Conservation (phyloP, 129 eudicot genomes). For the Sambucus nigra region DNA sequence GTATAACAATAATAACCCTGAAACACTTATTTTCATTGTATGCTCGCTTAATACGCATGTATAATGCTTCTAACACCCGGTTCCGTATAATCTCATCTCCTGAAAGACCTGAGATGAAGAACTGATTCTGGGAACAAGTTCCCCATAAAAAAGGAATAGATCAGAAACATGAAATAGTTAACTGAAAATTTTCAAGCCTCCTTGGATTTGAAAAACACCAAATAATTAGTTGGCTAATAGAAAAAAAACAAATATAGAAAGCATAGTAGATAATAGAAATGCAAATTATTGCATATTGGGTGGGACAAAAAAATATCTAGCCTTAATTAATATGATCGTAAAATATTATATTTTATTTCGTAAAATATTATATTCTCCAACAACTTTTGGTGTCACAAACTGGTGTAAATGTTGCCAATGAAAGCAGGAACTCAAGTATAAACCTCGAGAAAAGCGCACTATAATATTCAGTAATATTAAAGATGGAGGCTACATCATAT, state of each 20-base stretch:
- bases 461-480: too few species aligned
- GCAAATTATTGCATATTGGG: not conserved
- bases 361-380: too few species aligned
- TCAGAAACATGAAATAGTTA: conserved; percentile 18
- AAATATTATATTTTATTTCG: too few species aligned
- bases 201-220: not conserved
- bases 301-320: not conserved
- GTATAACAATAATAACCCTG: conserved; percentile 81
- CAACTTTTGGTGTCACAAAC: too few species aligned
- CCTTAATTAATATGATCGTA: not conserved
- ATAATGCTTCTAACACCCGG: conserved; percentile 73
- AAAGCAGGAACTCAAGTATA: too few species aligned
- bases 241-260: not conserved
- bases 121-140: conserved; percentile 70
- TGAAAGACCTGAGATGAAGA: conserved; percentile 93
- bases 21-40: conserved; percentile 73
- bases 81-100: conserved; percentile 83
- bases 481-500: too few species aligned
- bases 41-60: conserved; percentile 75
- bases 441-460: too few species aligned
- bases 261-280: not conserved
- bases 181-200: not conserved
- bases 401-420: too few species aligned
- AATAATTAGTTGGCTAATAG: not conserved
- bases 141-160: conserved; percentile 9